Conservation (phyloP, 1,284 basidiomycete genomes). For the Schizophyllum amplum region DNA sequence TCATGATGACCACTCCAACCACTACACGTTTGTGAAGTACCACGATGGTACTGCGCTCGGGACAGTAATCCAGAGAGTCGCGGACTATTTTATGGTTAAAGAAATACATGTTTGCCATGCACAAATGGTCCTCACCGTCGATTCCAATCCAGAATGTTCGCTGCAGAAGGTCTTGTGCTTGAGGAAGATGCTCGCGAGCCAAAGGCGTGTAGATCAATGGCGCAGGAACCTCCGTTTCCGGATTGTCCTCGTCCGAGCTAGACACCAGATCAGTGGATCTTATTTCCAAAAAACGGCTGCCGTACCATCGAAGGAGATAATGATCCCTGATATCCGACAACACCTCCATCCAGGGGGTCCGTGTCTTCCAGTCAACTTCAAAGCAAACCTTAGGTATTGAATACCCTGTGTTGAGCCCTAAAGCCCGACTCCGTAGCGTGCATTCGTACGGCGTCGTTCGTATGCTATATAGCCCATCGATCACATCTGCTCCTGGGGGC, state of each 20-base stretch:
- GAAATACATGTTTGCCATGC: conserved; percentile 1
- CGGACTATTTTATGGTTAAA: conserved; percentile 36
- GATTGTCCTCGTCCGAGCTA: conserved; percentile 46
- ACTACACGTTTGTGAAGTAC: conserved; percentile 64
- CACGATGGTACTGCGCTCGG: conserved; percentile 63
- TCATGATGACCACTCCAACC: conserved; percentile 66
- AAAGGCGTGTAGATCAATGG: conserved; percentile 62
- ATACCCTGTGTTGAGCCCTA: conserved; percentile 18
- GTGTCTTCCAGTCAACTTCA: conserved; percentile 62
- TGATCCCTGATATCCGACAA: conserved; percentile 65
- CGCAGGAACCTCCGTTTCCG: conserved; percentile 27
- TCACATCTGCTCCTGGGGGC: no score
- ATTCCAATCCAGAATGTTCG: conserved; percentile 69
- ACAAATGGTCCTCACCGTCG: conserved; percentile 40
- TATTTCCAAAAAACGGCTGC: conserved; percentile 1
- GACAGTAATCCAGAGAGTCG: conserved; percentile 56
- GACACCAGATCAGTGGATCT: conserved; percentile 3
- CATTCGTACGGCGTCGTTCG: conserved; percentile 50
- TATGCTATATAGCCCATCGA: conserved; percentile 22
- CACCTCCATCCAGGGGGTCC: conserved; percentile 62
- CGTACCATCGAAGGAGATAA: conserved; percentile 50
- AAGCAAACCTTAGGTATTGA: conserved; percentile 21
- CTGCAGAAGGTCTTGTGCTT: conserved; percentile 60
- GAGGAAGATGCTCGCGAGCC: conserved; percentile 47
- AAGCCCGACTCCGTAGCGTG: conserved; percentile 52